Conservation (phyloP, 495 filamentous ascomycete genomes). For the Penicillium angulare region DNA sequence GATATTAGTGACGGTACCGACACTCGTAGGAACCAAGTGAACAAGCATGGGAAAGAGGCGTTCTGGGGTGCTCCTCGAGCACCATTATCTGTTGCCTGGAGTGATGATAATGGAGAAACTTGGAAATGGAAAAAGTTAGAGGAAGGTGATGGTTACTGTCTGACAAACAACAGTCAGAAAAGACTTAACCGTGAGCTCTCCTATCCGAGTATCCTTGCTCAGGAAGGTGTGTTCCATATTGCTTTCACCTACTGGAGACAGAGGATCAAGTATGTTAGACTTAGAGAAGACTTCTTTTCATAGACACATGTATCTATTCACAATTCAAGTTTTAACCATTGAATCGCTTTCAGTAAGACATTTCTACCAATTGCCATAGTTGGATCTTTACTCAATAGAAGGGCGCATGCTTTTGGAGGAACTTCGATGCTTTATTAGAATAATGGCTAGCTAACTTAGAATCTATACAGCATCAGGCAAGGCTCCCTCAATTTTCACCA, state of each 20-base stretch:
- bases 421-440: too few relatives aligned
- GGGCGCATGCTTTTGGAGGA: too few relatives aligned
- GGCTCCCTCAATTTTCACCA: conserved; percentile 19
- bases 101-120: conserved; percentile 17
- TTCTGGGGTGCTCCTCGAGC: conserved; percentile 28
- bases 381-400: too few relatives aligned
- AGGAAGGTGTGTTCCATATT: conserved; percentile 16
- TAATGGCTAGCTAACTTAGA: too few relatives aligned
- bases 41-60: conserved; percentile 22
- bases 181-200: conserved; percentile 26
- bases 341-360: too few relatives aligned
- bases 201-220: conserved; percentile 22
- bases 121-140: conserved; percentile 22
- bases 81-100: conserved; percentile 23
- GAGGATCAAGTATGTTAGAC: conserved; percentile 21
- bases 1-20: conserved; percentile 23
- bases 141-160: conserved; percentile 24
- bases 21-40: conserved; percentile 18
- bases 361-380: too few relatives aligned
- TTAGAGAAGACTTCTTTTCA: conserved; percentile 20
- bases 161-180: conserved; percentile 27
- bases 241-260: conserved; percentile 28
- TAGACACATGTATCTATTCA: neutral
- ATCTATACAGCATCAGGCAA: conserved; percentile 21
- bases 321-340: too few relatives aligned